A percentile compares a stretch with the other conserved stretches of the same genome.
phyloP scores from a whole-genome alignment of 2,329 filamentous ascomycete species.

The Pestalotiopsis sp. region DNA sequence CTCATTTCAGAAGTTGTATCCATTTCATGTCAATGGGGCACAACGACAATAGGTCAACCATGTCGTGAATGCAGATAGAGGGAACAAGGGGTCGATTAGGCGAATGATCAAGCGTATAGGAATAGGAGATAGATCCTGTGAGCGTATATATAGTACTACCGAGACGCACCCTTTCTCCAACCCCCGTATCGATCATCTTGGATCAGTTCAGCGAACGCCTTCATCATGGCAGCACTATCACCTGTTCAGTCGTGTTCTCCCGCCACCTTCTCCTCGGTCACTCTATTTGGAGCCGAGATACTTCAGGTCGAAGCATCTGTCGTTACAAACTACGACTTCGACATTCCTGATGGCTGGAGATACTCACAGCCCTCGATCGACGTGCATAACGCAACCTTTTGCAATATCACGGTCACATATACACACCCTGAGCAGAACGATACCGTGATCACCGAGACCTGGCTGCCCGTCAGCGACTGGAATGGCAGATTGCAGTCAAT shows the following conservation, averaged over 20 bases:
- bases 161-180: background rate
- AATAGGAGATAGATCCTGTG: background rate
- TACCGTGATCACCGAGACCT: background rate
- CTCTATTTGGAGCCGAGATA: background rate
- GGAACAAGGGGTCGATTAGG: no score
- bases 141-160: background rate
- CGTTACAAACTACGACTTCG: background rate
- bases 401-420: conserved; percentile 2
- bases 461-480: conserved; percentile 20
- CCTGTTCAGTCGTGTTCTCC: background rate
- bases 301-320: background rate
- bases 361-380: background rate
- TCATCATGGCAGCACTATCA: background rate
- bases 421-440: conserved; percentile 4
- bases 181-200: background rate
- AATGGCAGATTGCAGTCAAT: conserved; percentile 32
- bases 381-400: background rate
- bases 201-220: background rate
- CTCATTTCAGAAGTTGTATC: no score
- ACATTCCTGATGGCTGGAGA: background rate
- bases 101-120: no score
- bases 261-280: background rate
- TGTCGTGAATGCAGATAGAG: no score
- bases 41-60: no score
- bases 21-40: no score